These are phyloP conservation scores for Gynandropsis gynandra DNA, from an alignment of 345 rosid genomes.

Conservation along the genomic window DNA sequence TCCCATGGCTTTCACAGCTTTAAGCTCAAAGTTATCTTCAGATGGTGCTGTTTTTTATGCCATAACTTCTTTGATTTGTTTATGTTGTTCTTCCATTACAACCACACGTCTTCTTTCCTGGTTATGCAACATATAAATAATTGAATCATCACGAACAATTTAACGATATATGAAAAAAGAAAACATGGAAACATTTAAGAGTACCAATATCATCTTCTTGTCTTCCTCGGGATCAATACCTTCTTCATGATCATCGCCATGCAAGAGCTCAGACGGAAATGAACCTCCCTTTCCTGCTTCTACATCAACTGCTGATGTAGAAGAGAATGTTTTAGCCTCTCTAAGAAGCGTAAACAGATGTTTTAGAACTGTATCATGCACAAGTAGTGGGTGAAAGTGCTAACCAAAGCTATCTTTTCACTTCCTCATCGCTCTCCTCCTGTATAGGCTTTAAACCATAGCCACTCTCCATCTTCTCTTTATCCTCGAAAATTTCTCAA, in stretches of 20 bases:
- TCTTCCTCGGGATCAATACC: slow-evolving; percentile 97
- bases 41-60: slow-evolving; percentile 62
- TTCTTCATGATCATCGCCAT: slow-evolving; percentile 75
- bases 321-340: too few relatives aligned
- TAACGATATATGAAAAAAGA: neutral
- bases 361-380: too few relatives aligned
- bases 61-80: slow-evolving; percentile 62
- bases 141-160: slow-evolving; percentile 2
- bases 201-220: slow-evolving; percentile 59
- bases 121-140: too few relatives aligned
- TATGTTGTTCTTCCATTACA: slow-evolving; percentile 66
- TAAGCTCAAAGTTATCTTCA: too few relatives aligned
- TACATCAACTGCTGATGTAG: too few relatives aligned
- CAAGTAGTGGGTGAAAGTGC: too few relatives aligned
- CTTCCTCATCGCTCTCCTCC: too few relatives aligned
- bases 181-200: neutral
- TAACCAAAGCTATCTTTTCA: too few relatives aligned
- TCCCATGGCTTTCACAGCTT: slow-evolving; percentile 94
- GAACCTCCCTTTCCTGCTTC: slow-evolving; percentile 73
- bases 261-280: slow-evolving; percentile 77
- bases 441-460: too few relatives aligned
- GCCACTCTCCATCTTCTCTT: slow-evolving; percentile 42
- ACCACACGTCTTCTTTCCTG: slow-evolving; percentile 66
- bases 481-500: slow-evolving; percentile 55
- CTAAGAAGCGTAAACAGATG: too few relatives aligned